A percentile compares a stretch with the other conserved stretches of the same genome.
Evolutionary conservation across 768 basidiomycete species (phyloP).

Genomic region (Phanerodontia chrysosporium): DNA sequence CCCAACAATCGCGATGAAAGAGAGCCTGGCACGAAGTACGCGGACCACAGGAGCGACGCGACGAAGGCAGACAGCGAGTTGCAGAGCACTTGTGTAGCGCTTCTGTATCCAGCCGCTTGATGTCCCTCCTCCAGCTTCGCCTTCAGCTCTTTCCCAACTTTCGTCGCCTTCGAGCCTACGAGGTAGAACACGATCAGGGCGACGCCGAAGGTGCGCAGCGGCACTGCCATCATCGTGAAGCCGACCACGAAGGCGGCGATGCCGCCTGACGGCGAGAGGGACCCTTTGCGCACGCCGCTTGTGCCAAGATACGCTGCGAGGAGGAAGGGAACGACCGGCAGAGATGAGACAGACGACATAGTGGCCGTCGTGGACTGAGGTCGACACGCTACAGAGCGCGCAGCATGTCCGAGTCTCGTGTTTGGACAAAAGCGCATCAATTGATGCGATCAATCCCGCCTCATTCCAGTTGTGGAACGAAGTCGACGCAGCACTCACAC

Average conservation of each 20-base stretch:
- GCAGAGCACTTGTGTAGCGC: conserved; percentile 77
- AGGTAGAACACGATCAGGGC: conserved; percentile 77
- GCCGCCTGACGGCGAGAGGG: conserved; percentile 75
- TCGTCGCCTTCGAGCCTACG: conserved; percentile 78
- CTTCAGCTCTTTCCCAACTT: conserved; percentile 77
- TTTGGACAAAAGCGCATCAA: background rate
- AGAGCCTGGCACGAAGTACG: conserved; percentile 45
- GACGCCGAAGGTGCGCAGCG: conserved; percentile 57
- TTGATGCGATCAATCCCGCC: background rate
- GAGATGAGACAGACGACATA: background rate
- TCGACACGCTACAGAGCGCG: background rate
- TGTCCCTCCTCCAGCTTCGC: conserved; percentile 74
- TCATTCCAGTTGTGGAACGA: too few species aligned
- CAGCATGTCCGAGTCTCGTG: background rate
- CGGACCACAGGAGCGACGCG: conserved; percentile 62
- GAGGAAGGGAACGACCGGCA: conserved; percentile 23
- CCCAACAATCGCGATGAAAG: conserved; percentile 18
- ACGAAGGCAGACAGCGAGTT: conserved; percentile 67
- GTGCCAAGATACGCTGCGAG: conserved; percentile 51
- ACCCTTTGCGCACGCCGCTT: conserved; percentile 71
- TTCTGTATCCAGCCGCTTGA: conserved; percentile 69
- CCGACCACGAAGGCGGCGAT: conserved; percentile 74
- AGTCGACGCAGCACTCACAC: too few species aligned
- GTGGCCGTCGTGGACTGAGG: background rate
- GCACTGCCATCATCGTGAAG: conserved; percentile 66